Conservation (phyloP, 257 asterid genomes). For the Asclepias syriaca region DNA sequence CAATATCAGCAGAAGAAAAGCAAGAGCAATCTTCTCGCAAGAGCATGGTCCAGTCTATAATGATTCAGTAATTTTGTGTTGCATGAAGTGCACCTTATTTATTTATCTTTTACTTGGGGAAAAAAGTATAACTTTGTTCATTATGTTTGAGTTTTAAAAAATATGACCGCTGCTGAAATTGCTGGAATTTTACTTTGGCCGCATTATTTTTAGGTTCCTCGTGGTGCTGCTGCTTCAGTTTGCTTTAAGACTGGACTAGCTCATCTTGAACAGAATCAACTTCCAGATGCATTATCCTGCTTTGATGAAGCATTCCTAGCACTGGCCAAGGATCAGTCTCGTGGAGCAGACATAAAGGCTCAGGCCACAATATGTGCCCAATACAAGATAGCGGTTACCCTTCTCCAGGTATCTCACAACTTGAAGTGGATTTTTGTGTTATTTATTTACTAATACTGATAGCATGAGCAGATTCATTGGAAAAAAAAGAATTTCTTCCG, state of each 20-base stretch:
- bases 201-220: constrained; percentile 69
- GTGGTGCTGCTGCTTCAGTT: constrained; percentile 91
- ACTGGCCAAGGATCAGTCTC: constrained; percentile 97
- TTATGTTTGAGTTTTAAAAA: background rate
- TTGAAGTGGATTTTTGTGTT: background rate
- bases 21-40: background rate
- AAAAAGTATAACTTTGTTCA: background rate
- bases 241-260: constrained; percentile 96
- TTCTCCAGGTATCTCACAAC: constrained; percentile 63
- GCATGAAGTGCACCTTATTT: background rate
- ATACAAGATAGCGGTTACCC: constrained; percentile 96
- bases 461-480: background rate
- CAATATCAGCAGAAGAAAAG: background rate
- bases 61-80: background rate
- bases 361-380: constrained; percentile 99
- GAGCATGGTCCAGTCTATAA: background rate
- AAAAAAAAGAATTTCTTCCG: background rate
- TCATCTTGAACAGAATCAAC: constrained; percentile 98
- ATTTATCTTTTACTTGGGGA: background rate
- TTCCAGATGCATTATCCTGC: constrained; percentile 97
- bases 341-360: constrained; percentile 98
- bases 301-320: constrained; percentile 97
- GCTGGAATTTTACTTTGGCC: constrained; percentile 7
- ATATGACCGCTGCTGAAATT: background rate
- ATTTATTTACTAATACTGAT: background rate